Conservation (phyloP, 1,139 yeast species). For the Sugiyamaella novakii region DNA sequence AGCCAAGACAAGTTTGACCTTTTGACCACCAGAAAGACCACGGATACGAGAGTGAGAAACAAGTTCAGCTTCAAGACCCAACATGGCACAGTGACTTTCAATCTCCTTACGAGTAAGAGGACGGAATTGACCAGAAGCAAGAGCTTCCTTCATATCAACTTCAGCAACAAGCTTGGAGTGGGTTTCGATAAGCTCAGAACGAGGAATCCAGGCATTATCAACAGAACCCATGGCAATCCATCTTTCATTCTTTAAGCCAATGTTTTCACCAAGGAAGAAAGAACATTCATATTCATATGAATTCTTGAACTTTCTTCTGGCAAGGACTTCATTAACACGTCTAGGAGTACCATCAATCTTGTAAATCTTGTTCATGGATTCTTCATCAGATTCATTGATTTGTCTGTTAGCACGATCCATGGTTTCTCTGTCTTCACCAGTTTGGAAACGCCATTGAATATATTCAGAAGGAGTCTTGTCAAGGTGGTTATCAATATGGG, state of each 20-base stretch:
- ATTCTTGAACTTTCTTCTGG: conserved; percentile 99
- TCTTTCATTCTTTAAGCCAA: conserved; percentile 98
- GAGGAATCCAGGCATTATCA: conserved; percentile 99
- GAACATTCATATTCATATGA: conserved; percentile 99
- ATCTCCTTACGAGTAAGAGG: conserved; percentile 99
- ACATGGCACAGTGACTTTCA: conserved; percentile 97
- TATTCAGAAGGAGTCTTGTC: conserved; percentile 99
- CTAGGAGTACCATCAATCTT: conserved; percentile 98
- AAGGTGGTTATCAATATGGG: conserved; percentile 97
- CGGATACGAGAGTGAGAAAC: conserved; percentile 99
- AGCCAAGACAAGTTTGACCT: conserved; percentile 98
- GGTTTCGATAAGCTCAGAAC: conserved; percentile 98
- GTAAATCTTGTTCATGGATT: conserved; percentile 99
- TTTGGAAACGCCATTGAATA: conserved; percentile 99
- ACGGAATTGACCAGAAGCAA: conserved; percentile 99
- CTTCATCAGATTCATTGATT: conserved; percentile 95
- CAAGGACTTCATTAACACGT: conserved; percentile 91
- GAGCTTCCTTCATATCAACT: conserved; percentile 99
- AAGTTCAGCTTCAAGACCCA: conserved; percentile 98
- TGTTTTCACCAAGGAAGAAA: conserved; percentile 94
- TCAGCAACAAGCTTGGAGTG: conserved; percentile 99
- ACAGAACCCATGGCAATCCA: conserved; percentile 99
- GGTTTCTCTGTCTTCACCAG: conserved; percentile 99
- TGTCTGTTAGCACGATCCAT: conserved; percentile 99
- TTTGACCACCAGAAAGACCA: conserved; percentile 99